Evolutionary conservation across 2,329 filamentous ascomycete genomes (phyloP).

Genomic region (Claviceps lovelessii): DNA sequence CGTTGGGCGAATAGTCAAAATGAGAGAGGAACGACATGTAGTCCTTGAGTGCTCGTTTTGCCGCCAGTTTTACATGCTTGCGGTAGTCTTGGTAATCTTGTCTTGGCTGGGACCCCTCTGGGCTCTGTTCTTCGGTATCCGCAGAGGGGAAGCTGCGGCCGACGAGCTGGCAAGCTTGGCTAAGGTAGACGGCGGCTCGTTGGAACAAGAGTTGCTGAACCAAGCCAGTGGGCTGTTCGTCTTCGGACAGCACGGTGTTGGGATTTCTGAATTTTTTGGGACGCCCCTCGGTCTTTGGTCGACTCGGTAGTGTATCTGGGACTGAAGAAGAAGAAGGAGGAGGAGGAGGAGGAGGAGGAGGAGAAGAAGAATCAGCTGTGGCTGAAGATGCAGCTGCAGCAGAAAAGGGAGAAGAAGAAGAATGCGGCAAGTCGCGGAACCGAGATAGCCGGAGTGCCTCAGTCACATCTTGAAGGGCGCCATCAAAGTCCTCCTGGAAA

Average conservation of each 20-base stretch:
- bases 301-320: neutral
- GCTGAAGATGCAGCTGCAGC: no score
- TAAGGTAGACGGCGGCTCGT: conserved; percentile 57
- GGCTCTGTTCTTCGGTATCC: neutral
- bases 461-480: conserved; percentile 57
- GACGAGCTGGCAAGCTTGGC: conserved; percentile 54
- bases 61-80: conserved; percentile 57
- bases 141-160: conserved; percentile 31
- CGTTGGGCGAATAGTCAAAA: conserved; percentile 65
- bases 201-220: conserved; percentile 65
- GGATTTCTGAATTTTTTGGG: neutral
- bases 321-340: neutral
- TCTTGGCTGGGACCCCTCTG: conserved; percentile 7
- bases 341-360: neutral
- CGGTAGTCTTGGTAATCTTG: conserved; percentile 26
- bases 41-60: conserved; percentile 63
- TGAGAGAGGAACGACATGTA: conserved; percentile 57
- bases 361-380: neutral
- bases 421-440: conserved; percentile 13
- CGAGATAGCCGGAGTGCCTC: conserved; percentile 44
- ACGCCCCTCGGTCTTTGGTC: neutral
- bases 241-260: conserved; percentile 23
- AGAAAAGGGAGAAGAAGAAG: neutral
- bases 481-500: conserved; percentile 60
- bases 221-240: conserved; percentile 55